phyloP scores from a whole-genome alignment of 2,329 filamentous ascomycete genomes.

The Phialocephala subalpina region DNA sequence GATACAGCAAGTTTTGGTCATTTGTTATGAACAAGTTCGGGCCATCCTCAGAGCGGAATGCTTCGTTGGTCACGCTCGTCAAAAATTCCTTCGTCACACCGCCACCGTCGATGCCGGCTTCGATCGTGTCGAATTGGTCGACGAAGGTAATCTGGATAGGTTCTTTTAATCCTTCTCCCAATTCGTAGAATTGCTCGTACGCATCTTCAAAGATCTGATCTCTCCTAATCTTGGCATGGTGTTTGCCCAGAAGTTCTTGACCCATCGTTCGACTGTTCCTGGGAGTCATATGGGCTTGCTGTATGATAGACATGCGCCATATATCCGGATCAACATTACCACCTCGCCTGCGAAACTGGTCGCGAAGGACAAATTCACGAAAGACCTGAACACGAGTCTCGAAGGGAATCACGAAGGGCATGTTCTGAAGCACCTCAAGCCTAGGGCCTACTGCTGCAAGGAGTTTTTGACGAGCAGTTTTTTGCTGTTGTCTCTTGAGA shows the following conservation, averaged over 20 bases:
- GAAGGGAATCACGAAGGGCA: constrained; percentile 97
- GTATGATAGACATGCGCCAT: constrained; percentile 71
- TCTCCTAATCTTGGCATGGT: constrained; percentile 82
- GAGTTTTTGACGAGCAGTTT: constrained; percentile 72
- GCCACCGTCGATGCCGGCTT: constrained; percentile 95
- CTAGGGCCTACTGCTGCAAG: constrained; percentile 84
- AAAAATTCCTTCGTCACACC: constrained; percentile 98
- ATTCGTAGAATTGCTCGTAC: constrained; percentile 79
- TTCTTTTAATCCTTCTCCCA: constrained; percentile 88
- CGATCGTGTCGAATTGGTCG: constrained; percentile 84
- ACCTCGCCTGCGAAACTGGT: constrained; percentile 78
- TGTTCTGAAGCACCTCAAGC: constrained; percentile 89
- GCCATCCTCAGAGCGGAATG: constrained; percentile 69
- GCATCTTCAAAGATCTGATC: constrained; percentile 87
- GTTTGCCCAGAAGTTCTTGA: constrained; percentile 58
- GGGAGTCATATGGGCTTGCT: constrained; percentile 43
- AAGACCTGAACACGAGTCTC: constrained; percentile 92
- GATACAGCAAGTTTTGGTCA: constrained; percentile 85
- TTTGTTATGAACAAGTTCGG: constrained; percentile 82
- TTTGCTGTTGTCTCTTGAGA: constrained; percentile 69
- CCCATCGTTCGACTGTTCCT: constrained; percentile 27
- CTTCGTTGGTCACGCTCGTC: constrained; percentile 85
- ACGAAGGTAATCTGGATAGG: constrained; percentile 97
- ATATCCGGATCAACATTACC: constrained; percentile 76
- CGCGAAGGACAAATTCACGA: constrained; percentile 86